Evolutionary conservation across 2,329 filamentous ascomycete genomes (phyloP).

Genomic region (Colletotrichum karsti): DNA sequence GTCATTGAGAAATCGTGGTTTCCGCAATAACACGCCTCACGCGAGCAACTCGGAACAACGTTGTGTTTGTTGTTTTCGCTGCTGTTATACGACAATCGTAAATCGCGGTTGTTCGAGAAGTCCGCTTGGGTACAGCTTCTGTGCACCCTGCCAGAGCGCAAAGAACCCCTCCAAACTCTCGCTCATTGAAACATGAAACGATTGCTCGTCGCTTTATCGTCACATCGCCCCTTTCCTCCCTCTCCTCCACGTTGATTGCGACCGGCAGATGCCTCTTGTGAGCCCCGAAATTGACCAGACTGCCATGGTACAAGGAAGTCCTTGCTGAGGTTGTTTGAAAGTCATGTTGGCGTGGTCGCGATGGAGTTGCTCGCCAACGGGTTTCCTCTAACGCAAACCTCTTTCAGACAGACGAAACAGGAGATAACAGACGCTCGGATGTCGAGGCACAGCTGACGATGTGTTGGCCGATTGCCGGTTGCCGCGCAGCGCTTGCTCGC

Average conservation of each 20-base stretch:
- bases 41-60: background rate
- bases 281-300: background rate
- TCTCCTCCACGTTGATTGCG: background rate
- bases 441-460: background rate
- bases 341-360: background rate
- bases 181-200: background rate
- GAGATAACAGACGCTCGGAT: background rate
- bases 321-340: background rate
- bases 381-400: background rate
- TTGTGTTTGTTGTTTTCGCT: background rate
- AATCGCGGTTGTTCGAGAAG: background rate
- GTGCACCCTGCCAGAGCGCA: background rate
- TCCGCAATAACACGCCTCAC: background rate
- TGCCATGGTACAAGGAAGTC: background rate
- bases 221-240: background rate
- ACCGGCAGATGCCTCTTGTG: slow-evolving; percentile 4
- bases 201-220: slow-evolving; percentile 1
- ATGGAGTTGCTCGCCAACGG: background rate
- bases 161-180: background rate
- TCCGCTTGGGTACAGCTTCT: background rate
- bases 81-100: background rate
- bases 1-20: background rate
- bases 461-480: background rate
- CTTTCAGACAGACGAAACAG: background rate
- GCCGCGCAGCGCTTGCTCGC: background rate